phyloP scores from a whole-genome alignment of 2,329 filamentous ascomycete species.

The Clathrospora elynae region DNA sequence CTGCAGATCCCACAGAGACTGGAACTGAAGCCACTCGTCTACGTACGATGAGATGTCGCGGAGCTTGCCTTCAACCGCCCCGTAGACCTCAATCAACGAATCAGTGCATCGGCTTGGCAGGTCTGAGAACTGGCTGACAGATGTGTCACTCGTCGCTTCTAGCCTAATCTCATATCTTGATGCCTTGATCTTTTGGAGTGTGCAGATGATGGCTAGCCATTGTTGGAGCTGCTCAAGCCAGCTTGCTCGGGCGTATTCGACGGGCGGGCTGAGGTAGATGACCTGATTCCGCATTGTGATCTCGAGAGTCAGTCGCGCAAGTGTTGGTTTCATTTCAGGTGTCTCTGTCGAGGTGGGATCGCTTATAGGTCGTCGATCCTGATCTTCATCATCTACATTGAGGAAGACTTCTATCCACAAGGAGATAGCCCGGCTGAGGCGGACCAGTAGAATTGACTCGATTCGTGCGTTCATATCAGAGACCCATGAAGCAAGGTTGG shows the following conservation, averaged over 20 bases:
- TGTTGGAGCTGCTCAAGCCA: conserved; percentile 93
- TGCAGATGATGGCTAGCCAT: conserved; percentile 92
- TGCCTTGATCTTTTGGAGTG: conserved; percentile 90
- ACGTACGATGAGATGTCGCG: conserved; percentile 82
- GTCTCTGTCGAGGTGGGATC: conserved; percentile 53
- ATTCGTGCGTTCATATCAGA: conserved; percentile 83
- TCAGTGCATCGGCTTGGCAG: conserved; percentile 83
- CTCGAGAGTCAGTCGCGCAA: conserved; percentile 81
- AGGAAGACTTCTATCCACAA: conserved; percentile 89
- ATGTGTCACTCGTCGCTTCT: conserved; percentile 64
- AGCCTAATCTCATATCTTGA: conserved; percentile 91
- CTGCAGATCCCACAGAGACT: conserved; percentile 97
- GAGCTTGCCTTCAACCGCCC: conserved; percentile 81
- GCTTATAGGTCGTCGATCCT: conserved; percentile 34
- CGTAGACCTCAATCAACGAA: conserved; percentile 79
- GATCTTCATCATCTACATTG: conserved; percentile 42
- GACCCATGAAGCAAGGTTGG: conserved; percentile 92
- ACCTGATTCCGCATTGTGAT: conserved; percentile 98
- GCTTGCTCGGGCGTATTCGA: conserved; percentile 87
- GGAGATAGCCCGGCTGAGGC: conserved; percentile 81
- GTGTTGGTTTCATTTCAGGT: conserved; percentile 58
- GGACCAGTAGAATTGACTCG: conserved; percentile 76
- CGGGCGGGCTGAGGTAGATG: conserved; percentile 91
- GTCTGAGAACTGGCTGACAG: conserved; percentile 74
- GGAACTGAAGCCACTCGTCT: conserved; percentile 98